phyloP scores from a whole-genome alignment of 352 stramenopile genomes.

The Labyrinthula sp. region DNA sequence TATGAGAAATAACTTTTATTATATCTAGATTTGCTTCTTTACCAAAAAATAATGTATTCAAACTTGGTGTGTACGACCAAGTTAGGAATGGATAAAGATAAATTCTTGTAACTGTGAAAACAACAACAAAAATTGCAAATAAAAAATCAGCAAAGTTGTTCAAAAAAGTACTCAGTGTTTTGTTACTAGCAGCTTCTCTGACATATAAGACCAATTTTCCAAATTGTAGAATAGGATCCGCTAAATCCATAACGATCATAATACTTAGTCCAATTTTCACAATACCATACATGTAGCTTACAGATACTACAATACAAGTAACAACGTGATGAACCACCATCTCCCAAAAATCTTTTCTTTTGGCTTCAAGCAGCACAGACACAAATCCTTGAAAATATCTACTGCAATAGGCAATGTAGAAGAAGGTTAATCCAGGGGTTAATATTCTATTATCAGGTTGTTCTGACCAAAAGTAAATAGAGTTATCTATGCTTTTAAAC shows the following conservation, averaged over 20 bases:
- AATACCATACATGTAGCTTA: slow-evolving; percentile 29
- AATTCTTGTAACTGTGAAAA: slow-evolving; percentile 36
- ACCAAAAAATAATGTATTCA: slow-evolving; percentile 3
- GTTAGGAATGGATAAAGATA: slow-evolving; percentile 34
- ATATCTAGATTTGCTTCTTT: slow-evolving; percentile 24
- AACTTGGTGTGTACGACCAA: slow-evolving; percentile 10
- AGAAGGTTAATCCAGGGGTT: slow-evolving; percentile 32
- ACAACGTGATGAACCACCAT: slow-evolving; percentile 35
- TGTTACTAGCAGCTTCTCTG: slow-evolving; percentile 18
- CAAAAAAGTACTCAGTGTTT: slow-evolving; percentile 1
- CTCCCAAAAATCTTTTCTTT: slow-evolving; percentile 33
- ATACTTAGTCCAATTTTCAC: slow-evolving; percentile 35
- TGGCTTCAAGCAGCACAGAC: slow-evolving; percentile 34
- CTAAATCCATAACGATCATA: slow-evolving; percentile 39
- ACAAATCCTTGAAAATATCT: slow-evolving; percentile 34
- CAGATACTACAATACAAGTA: slow-evolving; percentile 33
- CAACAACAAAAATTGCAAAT: slow-evolving; percentile 37
- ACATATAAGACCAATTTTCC: slow-evolving; percentile 38
- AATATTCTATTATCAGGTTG: slow-evolving; percentile 19
- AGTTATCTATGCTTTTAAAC: slow-evolving; percentile 10
- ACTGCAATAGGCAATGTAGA: slow-evolving; percentile 36
- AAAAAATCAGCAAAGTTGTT: slow-evolving; percentile 32
- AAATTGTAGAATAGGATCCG: slow-evolving; percentile 33
- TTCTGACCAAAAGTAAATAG: slow-evolving; percentile 8
- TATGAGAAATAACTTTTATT: too few species aligned